Evolutionary conservation across 495 filamentous ascomycete genomes (phyloP), one percentile per base, ranked within the genome.

Genomic region (Aspergillus ellipticus): DNA sequence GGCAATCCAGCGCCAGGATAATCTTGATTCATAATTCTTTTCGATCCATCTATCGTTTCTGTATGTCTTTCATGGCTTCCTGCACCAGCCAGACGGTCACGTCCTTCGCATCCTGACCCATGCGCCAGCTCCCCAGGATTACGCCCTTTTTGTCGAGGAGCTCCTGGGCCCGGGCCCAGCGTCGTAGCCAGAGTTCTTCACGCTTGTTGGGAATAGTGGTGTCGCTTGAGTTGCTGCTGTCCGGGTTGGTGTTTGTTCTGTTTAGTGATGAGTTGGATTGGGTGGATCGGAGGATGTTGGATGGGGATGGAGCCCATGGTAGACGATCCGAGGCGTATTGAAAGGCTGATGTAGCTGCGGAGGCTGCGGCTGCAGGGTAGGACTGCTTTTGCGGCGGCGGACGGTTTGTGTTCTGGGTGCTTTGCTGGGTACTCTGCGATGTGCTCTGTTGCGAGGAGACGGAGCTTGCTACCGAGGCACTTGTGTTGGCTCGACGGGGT

Each of bases 121-220:
- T 82, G 42, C 90, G 80, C 94, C 94, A 98, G 55, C 82, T 92
- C 55, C 88, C 83, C 54, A 99, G 69, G 57, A 83, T 70, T 0
- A 97, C 90, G 2, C 88, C 89, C 49, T 82, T 74, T 0, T 77
- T 66, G 4, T 83, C 82, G 8, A 97, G 78, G 7, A 86, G 72
- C 28, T 86, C 79, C 53, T 87, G 83, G 1, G 95, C 94, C 7
- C 84, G 74, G 56, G 82, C 83, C 83, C 92, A 89, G 48, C 95
- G 75, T 53, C 86, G 80, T 51, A 79, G 73, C 95, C 95, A 99
- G 20, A 95, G 65, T 46, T 91, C 86, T 52, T 96, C 81, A 31
- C 91, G 90, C 65, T 92, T 95, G 59, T 85, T 93, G 1, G 72
- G 72, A 6, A 71, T n/a, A n/a, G 56, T 0, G 70, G 70, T 2